phyloP scores from a whole-genome alignment of 352 stramenopile genomes.

The Blastocystis sp. region DNA sequence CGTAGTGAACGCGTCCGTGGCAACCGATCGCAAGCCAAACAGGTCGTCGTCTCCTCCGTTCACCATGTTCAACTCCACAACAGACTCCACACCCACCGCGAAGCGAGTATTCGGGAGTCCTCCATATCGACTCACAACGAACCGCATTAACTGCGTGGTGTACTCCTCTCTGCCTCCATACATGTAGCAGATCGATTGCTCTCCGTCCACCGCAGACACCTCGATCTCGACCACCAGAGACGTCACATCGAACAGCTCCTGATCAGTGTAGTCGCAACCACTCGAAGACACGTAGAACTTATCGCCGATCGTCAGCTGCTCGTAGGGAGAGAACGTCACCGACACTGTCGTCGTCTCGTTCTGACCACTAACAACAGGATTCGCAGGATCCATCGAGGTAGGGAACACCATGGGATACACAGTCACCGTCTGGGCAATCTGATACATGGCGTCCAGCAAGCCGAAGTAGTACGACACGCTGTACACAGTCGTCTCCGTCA shows the following conservation, averaged over 20 bases:
- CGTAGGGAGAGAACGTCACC: not conserved
- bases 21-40: not conserved
- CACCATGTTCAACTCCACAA: not conserved
- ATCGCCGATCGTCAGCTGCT: not conserved
- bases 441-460: not conserved
- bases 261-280: not conserved
- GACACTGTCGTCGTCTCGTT: not conserved
- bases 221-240: not conserved
- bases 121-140: conserved; percentile 10
- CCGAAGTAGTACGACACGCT: conserved; percentile 35
- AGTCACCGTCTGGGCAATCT: not conserved
- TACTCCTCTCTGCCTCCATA: not conserved
- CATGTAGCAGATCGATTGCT: conserved; percentile 21
- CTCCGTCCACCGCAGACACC: not conserved
- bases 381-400: not conserved
- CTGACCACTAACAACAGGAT: not conserved
- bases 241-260: not conserved
- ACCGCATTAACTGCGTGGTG: not conserved
- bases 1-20: not conserved
- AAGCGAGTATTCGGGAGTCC: conserved; percentile 2
- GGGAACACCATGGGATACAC: conserved; percentile 21
- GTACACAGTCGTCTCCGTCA: not conserved
- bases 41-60: not conserved
- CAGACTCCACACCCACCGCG: not conserved
- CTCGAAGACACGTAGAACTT: not conserved